Evolutionary conservation across 805 yeast genomes (phyloP).

Genomic region (Metschnikowia cerradonensis): DNA sequence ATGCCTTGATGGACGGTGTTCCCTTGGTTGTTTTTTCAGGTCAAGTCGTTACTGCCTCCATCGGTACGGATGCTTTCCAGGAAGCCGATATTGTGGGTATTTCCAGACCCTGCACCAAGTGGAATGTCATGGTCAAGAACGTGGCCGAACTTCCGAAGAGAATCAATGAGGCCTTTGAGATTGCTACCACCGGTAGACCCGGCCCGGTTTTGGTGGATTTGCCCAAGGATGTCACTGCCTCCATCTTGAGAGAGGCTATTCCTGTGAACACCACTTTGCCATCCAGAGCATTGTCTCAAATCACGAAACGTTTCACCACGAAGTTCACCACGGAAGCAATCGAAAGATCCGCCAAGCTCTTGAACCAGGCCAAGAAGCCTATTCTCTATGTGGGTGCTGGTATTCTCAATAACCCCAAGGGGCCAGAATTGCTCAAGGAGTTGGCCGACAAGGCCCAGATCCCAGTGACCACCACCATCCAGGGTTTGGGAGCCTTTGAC

Average conservation of each 20-base stretch:
- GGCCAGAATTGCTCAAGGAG: constrained; percentile 75
- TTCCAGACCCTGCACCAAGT: constrained; percentile 94
- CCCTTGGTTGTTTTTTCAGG: constrained; percentile 97
- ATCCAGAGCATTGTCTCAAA: constrained; percentile 60
- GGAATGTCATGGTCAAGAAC: constrained; percentile 98
- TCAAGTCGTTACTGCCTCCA: constrained; percentile 92
- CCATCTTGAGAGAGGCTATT: constrained; percentile 78
- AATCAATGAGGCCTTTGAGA: constrained; percentile 96
- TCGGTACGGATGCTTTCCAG: constrained; percentile 98
- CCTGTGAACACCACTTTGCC: constrained; percentile 80
- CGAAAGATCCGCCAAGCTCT: constrained; percentile 68
- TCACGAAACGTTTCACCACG: constrained; percentile 66
- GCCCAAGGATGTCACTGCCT: constrained; percentile 97
- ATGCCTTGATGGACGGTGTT: constrained; percentile 94
- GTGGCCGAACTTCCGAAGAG: constrained; percentile 93
- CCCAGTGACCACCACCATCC: constrained; percentile 95
- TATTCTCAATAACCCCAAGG: constrained; percentile 71
- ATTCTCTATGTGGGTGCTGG: constrained; percentile 92
- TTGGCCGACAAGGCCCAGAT: constrained; percentile 86
- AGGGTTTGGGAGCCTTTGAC: constrained; percentile 91
- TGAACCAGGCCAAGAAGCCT: constrained; percentile 83
- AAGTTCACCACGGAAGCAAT: constrained; percentile 75
- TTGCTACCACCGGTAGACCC: constrained; percentile 93
- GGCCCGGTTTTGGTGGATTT: constrained; percentile 97
- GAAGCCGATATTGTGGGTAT: constrained; percentile 98